A percentile compares a stretch with the other conserved stretches of the same genome.
Conservation (phyloP, 176 grass and related monocot genomes). For the Musa acuminata region DNA sequence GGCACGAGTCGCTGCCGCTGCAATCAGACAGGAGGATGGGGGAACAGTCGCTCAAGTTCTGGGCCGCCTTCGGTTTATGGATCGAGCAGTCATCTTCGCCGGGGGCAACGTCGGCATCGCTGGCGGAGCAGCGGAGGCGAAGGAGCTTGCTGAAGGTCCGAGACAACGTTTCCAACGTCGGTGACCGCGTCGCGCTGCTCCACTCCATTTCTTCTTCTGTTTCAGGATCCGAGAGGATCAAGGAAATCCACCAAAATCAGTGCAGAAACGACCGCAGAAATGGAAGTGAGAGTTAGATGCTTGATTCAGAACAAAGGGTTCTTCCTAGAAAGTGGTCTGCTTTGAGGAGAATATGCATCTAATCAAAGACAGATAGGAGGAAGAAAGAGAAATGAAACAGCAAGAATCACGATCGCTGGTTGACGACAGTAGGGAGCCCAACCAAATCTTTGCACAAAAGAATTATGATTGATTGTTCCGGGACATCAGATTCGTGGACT, state of each 20-base stretch:
- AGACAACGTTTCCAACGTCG: conserved; percentile 38
- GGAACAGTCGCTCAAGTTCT: conserved; percentile 1
- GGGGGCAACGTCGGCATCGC: not conserved
- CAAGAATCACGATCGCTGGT: too few species aligned
- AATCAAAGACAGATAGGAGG: not conserved
- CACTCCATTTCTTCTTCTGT: conserved; percentile 26
- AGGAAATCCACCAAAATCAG: not conserved
- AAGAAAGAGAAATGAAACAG: too few species aligned
- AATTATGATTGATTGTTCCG: not conserved
- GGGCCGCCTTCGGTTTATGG: conserved; percentile 39
- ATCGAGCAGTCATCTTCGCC: conserved; percentile 22
- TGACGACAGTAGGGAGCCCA: too few species aligned
- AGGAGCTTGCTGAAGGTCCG: conserved; percentile 69
- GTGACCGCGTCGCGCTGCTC: not conserved
- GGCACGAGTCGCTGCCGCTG: not conserved
- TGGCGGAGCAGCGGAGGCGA: conserved; percentile 34
- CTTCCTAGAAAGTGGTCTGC: not conserved
- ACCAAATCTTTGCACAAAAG: too few species aligned
- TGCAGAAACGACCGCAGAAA: not conserved
- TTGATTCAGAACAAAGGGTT: not conserved
- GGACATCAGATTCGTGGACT: not conserved
- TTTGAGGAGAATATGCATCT: not conserved
- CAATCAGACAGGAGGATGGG: not conserved
- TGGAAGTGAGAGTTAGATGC: not conserved
- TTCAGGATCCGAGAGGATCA: not conserved